A percentile compares a stretch with the other conserved stretches of the same genome.
Conservation (phyloP, 139 green algal genomes). For the Picochlorum sp. region DNA sequence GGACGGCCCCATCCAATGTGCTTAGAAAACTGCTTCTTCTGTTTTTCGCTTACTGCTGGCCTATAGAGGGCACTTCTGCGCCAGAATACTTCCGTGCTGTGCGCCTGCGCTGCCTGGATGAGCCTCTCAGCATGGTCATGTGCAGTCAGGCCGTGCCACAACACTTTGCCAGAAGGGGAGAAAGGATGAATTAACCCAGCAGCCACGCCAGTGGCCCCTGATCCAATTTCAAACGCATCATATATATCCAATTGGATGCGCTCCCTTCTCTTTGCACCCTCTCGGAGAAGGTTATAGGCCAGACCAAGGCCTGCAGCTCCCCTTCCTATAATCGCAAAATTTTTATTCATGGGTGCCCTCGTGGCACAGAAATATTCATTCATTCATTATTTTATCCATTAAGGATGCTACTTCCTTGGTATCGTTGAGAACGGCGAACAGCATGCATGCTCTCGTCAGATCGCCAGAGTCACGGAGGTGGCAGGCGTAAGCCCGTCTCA, state of each 20-base stretch:
- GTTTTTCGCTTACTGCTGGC: slow-evolving; percentile 29
- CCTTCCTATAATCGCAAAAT: slow-evolving; percentile 63
- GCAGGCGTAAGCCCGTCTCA: slow-evolving; percentile 16
- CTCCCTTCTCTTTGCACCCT: background rate
- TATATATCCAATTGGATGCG: slow-evolving; percentile 58
- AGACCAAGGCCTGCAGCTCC: slow-evolving; percentile 71
- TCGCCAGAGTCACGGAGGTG: slow-evolving; percentile 2
- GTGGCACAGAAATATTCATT: background rate
- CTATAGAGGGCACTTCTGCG: slow-evolving; percentile 41
- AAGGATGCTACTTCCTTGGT: no score
- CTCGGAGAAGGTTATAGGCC: slow-evolving; percentile 55
- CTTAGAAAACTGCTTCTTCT: slow-evolving; percentile 34
- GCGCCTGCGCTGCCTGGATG: slow-evolving; percentile 28
- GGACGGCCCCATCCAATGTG: no score
- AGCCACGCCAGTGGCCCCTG: slow-evolving; percentile 65
- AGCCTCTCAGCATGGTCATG: slow-evolving; percentile 39
- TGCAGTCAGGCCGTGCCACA: slow-evolving; percentile 46
- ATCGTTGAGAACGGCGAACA: no score
- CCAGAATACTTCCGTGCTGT: slow-evolving; percentile 14
- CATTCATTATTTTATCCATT: no score
- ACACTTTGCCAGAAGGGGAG: slow-evolving; percentile 58
- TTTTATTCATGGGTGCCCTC: background rate
- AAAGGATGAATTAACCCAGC: slow-evolving; percentile 87
- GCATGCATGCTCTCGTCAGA: slow-evolving; percentile 7
- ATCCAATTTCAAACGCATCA: slow-evolving; percentile 66